Evolutionary conservation across 495 filamentous ascomycete species (phyloP).

Genomic region (Neurospora sp.): DNA sequence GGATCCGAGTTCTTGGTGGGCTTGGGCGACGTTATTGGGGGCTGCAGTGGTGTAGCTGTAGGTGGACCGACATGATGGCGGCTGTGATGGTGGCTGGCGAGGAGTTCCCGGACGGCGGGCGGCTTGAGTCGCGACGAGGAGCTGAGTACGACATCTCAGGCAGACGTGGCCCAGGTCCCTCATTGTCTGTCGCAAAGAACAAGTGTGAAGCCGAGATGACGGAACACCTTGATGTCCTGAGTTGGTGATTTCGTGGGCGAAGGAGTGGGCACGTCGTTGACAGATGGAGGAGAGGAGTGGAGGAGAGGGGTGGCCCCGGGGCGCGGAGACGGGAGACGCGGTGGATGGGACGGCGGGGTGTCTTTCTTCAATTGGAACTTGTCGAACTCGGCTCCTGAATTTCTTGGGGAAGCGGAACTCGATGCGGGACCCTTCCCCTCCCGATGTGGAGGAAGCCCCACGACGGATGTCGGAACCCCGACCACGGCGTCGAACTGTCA

Average conservation of each 20-base stretch:
- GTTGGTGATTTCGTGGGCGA: neutral
- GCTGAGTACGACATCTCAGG: constrained; percentile 15
- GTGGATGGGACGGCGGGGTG: neutral
- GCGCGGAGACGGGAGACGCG: neutral
- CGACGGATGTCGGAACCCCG: neutral
- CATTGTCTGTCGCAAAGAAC: constrained; percentile 6
- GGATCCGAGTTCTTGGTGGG: neutral
- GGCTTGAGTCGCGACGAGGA: constrained; percentile 3
- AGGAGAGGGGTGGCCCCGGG: neutral
- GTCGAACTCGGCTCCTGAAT: neutral
- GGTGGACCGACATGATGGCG: neutral
- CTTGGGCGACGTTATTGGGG: neutral
- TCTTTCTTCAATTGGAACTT: neutral
- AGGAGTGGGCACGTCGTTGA: neutral
- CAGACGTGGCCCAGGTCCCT: constrained; percentile 19
- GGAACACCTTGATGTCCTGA: neutral
- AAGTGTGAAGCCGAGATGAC: neutral
- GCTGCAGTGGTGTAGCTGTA: neutral
- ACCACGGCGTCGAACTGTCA: neutral
- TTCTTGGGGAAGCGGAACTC: neutral
- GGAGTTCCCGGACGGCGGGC: neutral
- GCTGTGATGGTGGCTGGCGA: neutral
- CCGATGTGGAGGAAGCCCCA: neutral
- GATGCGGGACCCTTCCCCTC: neutral
- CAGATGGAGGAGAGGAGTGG: neutral